phyloP scores from a whole-genome alignment of 805 yeast species.

The Candida fluviatilis region DNA sequence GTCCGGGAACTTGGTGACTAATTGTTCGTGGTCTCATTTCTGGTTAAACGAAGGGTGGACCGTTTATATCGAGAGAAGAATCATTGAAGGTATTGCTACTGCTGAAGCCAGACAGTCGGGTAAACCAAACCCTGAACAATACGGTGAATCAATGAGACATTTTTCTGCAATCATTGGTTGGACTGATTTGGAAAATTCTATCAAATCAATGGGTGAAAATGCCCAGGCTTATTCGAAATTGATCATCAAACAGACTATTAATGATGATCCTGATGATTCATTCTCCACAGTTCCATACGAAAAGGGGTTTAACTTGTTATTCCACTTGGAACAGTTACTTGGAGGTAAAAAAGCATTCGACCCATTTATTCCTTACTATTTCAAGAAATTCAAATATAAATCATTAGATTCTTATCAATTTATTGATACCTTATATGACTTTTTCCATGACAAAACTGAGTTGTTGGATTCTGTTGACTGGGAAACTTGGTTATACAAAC shows the following conservation, averaged over 20 bases:
- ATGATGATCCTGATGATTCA: slow-evolving; percentile 83
- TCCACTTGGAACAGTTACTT: slow-evolving; percentile 63
- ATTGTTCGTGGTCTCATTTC: slow-evolving; percentile 89
- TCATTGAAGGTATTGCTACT: slow-evolving; percentile 53
- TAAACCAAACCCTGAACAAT: slow-evolving; percentile 18
- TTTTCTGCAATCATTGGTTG: slow-evolving; percentile 86
- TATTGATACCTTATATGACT: slow-evolving; percentile 68
- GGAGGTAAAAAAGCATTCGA: slow-evolving; percentile 69
- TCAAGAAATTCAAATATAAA: slow-evolving; percentile 59
- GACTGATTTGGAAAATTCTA: slow-evolving; percentile 69
- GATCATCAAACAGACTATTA: slow-evolving; percentile 66
- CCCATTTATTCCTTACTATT: slow-evolving; percentile 76
- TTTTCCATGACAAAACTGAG: slow-evolving; percentile 44
- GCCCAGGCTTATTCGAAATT: slow-evolving; percentile 54
- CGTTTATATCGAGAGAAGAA: slow-evolving; percentile 83
- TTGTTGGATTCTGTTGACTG: slow-evolving; percentile 74
- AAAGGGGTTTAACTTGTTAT: slow-evolving; percentile 79
- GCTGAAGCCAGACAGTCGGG: slow-evolving; percentile 5
- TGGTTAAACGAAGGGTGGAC: slow-evolving; percentile 98
- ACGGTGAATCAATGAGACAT: slow-evolving; percentile 75
- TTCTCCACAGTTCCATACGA: slow-evolving; percentile 88
- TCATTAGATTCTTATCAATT: slow-evolving; percentile 83
- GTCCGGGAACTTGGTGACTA: slow-evolving; percentile 89
- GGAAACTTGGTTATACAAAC: slow-evolving; percentile 75
- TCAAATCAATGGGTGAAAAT: slow-evolving; percentile 57